Conservation (phyloP, 805 yeast genomes). For the Wickerhamiella domercqiae region DNA sequence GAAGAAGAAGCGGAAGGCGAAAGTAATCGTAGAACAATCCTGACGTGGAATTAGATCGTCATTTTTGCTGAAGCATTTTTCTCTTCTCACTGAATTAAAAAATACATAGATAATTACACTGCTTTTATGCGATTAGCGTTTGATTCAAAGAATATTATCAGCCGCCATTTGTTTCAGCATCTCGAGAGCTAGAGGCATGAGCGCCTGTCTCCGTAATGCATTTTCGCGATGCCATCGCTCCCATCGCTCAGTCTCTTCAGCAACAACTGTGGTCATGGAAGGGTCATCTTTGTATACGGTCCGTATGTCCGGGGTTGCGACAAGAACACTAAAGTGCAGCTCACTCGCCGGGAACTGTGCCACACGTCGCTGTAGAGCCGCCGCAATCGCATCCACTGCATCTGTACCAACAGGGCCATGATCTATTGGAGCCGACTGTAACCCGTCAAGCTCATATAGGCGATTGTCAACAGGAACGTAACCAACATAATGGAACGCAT, state of each 20-base stretch:
- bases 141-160: no score
- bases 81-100: no score
- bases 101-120: no score
- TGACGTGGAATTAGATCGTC: no score
- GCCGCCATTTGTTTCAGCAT: conserved; percentile 32
- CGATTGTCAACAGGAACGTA: conserved; percentile 32
- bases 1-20: conserved; percentile 16
- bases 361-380: conserved; percentile 34
- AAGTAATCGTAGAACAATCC: conserved; percentile 13
- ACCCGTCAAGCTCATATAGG: conserved; percentile 49
- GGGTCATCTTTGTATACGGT: conserved; percentile 25
- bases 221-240: conserved; percentile 40
- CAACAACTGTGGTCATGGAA: conserved; percentile 17
- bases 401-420: conserved; percentile 28
- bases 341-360: conserved; percentile 32
- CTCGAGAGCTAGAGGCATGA: conserved; percentile 35
- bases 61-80: no score
- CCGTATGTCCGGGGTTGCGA: conserved; percentile 37
- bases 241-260: conserved; percentile 33
- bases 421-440: conserved; percentile 38
- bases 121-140: no score
- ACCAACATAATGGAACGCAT: conserved; percentile 45
- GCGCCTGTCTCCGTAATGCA: conserved; percentile 38
- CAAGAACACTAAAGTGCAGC: conserved; percentile 41
- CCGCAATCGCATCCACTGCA: conserved; percentile 30